Base-by-base conservation (phyloP, 2,329 filamentous ascomycete genomes). In the Xylariales sp. region DNA sequence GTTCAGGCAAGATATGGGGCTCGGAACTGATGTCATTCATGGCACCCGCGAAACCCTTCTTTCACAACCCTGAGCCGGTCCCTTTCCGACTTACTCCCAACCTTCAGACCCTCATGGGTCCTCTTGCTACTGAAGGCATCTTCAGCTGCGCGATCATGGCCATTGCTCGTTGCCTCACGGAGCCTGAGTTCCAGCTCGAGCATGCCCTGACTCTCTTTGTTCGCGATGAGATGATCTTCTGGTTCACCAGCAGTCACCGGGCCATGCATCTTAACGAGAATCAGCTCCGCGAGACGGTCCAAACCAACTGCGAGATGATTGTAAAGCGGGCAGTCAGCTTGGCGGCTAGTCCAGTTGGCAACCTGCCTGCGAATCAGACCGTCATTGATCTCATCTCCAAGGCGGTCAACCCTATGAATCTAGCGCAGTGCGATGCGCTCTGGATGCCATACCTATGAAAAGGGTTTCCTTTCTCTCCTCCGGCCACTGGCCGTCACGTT, bases 401-500 rank as follows among this genome's bases (percentile, higher is more conserved):
- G 68, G 89, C 91, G 1, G 90, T 95, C 12, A 94, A 95, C 65
- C 93, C 93, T 1, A 82, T 87, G 69, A 89, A 93, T 61, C 64
- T 99, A 64, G 84, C 86, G 32, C 79, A 87, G 64, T 90, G 86
- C 57, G 93, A 98, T 71, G 82, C 90, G 44, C 69, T 98, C 54
- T 99, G 93, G 89, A 97, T 97, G 91, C 84, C 88, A 18, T 98
- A 95, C 70, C 69, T 97, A 58, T 97, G 73, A 65, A n/a, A n/a
- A n/a, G n/a, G n/a, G n/a, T n/a, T n/a, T n/a, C n/a, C n/a, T n/a
- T n/a, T n/a, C n/a, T n/a, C n/a, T n/a, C n/a, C n/a, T n/a, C n/a
- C n/a, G n/a, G n/a, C n/a, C n/a, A n/a, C n/a, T n/a, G n/a, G n/a
- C n/a, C n/a, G n/a, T n/a, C n/a, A n/a, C n/a, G n/a, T n/a, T n/a